phyloP scores from a whole-genome alignment of 2,329 filamentous ascomycete genomes.

The Exophiala xenobiotica region DNA sequence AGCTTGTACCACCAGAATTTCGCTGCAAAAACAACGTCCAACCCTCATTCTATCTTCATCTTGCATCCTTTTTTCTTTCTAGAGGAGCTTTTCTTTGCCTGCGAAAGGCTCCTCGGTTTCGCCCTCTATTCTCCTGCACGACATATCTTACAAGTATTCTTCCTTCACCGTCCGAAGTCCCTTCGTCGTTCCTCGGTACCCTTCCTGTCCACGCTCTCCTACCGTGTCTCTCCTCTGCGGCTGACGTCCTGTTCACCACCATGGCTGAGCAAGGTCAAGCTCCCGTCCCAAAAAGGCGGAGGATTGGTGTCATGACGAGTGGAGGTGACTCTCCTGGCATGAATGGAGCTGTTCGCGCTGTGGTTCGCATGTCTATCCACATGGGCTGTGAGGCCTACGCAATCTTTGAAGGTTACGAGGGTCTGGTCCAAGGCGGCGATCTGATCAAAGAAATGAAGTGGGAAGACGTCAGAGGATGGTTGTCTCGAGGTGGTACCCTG shows the following conservation, averaged over 20 bases:
- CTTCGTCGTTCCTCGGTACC: slow-evolving; percentile 1
- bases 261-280: slow-evolving; percentile 31
- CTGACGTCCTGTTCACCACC: slow-evolving; percentile 11
- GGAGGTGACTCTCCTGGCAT: slow-evolving; percentile 93
- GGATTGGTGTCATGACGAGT: slow-evolving; percentile 89
- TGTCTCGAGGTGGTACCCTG: slow-evolving; percentile 89
- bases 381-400: slow-evolving; percentile 76
- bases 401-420: slow-evolving; percentile 93
- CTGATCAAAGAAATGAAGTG: slow-evolving; percentile 86
- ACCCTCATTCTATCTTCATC: neutral
- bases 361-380: slow-evolving; percentile 88
- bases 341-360: slow-evolving; percentile 86
- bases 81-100: neutral
- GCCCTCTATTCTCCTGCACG: neutral
- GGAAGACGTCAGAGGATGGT: slow-evolving; percentile 91
- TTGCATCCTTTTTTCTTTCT: neutral
- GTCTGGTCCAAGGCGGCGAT: slow-evolving; percentile 82
- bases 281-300: slow-evolving; percentile 54
- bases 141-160: neutral
- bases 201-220: neutral
- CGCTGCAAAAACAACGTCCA: neutral
- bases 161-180: neutral
- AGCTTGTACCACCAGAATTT: neutral
- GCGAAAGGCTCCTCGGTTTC: neutral
- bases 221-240: neutral